Base-by-base conservation (phyloP, 1,284 basidiomycete genomes). In the Taiwanofungus camphoratus region DNA sequence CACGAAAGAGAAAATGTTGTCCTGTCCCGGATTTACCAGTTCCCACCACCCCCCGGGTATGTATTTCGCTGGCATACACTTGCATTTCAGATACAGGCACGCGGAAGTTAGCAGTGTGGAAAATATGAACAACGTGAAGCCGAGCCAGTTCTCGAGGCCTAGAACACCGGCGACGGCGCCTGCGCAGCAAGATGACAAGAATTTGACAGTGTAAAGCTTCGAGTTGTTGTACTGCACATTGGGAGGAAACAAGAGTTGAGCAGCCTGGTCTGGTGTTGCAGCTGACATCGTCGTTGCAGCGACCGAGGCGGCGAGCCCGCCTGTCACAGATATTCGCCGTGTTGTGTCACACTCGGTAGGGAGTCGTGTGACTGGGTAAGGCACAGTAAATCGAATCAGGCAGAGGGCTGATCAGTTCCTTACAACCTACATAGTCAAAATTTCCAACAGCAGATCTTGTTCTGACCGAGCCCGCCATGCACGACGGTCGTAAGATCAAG, bases 161-260 rank as follows among this genome's bases (percentile, higher is more conserved):
- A 94, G 77, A 45, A 92, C 79, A 20, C 92, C 92, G 2, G 91
- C 87, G 2, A 82, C 79, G 1, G 89, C 83, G 29, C 92, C 92
- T 13, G 89, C 76, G 59, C 92, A 85, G 65, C 84, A 89, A 2
- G 89, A 73, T 5, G 87, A 79, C 20, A 91, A 63, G 68, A 88
- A 88, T 59, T 86, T 86, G 57, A 84, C 71, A 40, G 73, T 78
- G 51, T 63, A 64, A 27, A 71, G 71, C 21, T 87, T 64, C 9
- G 74, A 67, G 15, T 73, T 71, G 61, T 92, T 92, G 61, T 79
- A 79, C 48, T 74, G 63, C 23, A 89, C 76, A 52, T 90, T 87
- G 2, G 83, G 81, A 1, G 73, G 69, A 55, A 82, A 89, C 33
- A 90, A 71, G 40, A 75, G 77, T 56, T 82, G 82, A 5, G 75